phyloP scores from a whole-genome alignment of 495 filamentous ascomycete species.

The Aspergillus indologenus region DNA sequence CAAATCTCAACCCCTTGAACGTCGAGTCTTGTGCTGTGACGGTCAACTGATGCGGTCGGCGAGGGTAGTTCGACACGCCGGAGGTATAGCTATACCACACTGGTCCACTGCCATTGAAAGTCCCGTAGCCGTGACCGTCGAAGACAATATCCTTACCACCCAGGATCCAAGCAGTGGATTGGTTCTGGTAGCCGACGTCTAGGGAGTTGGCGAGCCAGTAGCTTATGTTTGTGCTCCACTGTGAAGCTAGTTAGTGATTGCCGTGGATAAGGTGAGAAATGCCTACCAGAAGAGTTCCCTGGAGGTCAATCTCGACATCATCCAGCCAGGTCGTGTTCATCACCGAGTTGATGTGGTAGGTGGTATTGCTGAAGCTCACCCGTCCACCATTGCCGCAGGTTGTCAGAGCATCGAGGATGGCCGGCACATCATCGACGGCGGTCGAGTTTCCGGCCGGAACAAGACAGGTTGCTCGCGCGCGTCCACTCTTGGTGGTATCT shows the following conservation, averaged over 20 bases:
- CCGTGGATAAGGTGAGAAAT: neutral
- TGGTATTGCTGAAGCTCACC: constrained; percentile 36
- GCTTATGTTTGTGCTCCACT: constrained; percentile 43
- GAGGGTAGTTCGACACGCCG: constrained; percentile 41
- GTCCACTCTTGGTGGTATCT: constrained; percentile 13
- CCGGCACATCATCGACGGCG: constrained; percentile 35
- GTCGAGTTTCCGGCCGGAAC: constrained; percentile 14
- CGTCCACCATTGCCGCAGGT: constrained; percentile 36
- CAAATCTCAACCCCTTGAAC: constrained; percentile 32
- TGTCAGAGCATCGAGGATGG: constrained; percentile 39
- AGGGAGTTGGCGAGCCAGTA: constrained; percentile 49
- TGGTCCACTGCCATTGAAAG: constrained; percentile 45
- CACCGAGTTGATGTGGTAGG: constrained; percentile 38
- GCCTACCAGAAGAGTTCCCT: constrained; percentile 29
- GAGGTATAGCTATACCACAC: constrained; percentile 35
- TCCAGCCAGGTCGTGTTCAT: constrained; percentile 43
- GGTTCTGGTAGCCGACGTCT: constrained; percentile 46
- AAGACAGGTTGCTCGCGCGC: constrained; percentile 11
- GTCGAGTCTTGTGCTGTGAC: constrained; percentile 36
- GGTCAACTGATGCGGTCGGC: constrained; percentile 40
- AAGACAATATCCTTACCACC: constrained; percentile 43
- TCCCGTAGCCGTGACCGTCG: constrained; percentile 37
- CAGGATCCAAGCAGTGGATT: constrained; percentile 46
- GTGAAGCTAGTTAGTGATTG: neutral
- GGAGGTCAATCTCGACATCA: constrained; percentile 41